These are phyloP conservation scores for Mycosphaerella arachidis DNA, from an alignment of 2,329 filamentous ascomycete species.

Conservation along the genomic window DNA sequence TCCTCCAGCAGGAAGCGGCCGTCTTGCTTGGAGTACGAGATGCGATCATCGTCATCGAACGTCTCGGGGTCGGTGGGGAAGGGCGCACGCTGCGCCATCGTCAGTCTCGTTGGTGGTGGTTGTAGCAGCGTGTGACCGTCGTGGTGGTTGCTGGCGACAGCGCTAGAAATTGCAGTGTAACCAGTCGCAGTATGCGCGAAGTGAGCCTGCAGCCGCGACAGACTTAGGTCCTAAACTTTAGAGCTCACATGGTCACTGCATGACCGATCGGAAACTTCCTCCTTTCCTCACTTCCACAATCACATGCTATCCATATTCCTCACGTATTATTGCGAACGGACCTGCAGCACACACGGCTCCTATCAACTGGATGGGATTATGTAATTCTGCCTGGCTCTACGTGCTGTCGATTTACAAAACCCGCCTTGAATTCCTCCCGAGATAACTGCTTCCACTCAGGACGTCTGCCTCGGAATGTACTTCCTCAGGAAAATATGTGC, in stretches of 20 bases:
- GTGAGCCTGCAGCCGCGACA: too few relatives aligned
- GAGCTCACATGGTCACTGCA: too few relatives aligned
- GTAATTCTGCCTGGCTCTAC: background rate
- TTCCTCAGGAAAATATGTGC: slow-evolving; percentile 16
- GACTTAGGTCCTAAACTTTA: too few relatives aligned
- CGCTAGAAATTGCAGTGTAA: too few relatives aligned
- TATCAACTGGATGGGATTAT: too few relatives aligned
- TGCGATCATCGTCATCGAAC: slow-evolving; percentile 73
- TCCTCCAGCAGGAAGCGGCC: slow-evolving; percentile 73
- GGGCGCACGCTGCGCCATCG: slow-evolving; percentile 24
- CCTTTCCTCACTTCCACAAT: background rate
- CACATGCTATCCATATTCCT: background rate
- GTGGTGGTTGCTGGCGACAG: background rate
- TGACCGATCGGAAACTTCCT: background rate
- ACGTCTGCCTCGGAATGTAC: slow-evolving; percentile 3
- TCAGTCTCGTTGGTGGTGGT: background rate
- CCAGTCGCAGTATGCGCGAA: too few relatives aligned
- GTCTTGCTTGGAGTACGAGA: slow-evolving; percentile 81
- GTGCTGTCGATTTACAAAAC: background rate
- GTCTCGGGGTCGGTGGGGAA: slow-evolving; percentile 57
- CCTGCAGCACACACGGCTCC: background rate
- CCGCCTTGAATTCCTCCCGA: background rate
- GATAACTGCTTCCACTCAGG: background rate
- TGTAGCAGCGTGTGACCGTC: background rate
- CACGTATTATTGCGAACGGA: too few relatives aligned